Percentiles rank a stretch among this genome's conserved stretches.
These are phyloP conservation scores for Phanerochaete carnosa DNA, from an alignment of 768 basidiomycete genomes.

Conservation along the genomic window DNA sequence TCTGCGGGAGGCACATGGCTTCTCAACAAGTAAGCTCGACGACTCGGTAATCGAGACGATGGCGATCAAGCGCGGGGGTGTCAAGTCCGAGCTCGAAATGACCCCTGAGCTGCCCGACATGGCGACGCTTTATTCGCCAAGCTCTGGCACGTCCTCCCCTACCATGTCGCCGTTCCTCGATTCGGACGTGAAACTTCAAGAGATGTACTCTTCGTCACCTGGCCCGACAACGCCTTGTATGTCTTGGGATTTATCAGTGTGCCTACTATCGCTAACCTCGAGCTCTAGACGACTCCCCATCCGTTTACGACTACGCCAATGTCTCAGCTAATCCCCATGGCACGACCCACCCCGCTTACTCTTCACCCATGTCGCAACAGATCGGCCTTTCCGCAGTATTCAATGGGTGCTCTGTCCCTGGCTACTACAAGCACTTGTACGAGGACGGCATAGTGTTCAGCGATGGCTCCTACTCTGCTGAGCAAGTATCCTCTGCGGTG, in stretches of 20 bases:
- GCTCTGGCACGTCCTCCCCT: neutral
- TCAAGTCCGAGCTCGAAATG: neutral
- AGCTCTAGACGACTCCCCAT: neutral
- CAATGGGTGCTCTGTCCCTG: neutral
- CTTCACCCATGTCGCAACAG: neutral
- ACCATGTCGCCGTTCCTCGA: neutral
- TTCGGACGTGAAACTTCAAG: neutral
- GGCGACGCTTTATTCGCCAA: neutral
- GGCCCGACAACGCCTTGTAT: neutral
- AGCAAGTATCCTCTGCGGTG: neutral
- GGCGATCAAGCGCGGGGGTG: neutral
- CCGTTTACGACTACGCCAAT: neutral
- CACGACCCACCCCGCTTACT: neutral
- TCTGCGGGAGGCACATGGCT: conserved; percentile 33
- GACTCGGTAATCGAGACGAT: neutral
- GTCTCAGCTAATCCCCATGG: neutral
- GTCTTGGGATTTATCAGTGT: neutral
- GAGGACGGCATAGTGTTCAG: neutral
- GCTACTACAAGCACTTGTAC: neutral
- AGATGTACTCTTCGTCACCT: neutral
- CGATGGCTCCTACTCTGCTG: neutral
- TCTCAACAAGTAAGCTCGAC: conserved; percentile 4
- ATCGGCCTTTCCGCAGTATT: neutral
- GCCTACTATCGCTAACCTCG: neutral
- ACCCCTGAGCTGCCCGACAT: too few species aligned